Conservation (phyloP, 164 flowering plant genomes). For the Annona cherimola region DNA sequence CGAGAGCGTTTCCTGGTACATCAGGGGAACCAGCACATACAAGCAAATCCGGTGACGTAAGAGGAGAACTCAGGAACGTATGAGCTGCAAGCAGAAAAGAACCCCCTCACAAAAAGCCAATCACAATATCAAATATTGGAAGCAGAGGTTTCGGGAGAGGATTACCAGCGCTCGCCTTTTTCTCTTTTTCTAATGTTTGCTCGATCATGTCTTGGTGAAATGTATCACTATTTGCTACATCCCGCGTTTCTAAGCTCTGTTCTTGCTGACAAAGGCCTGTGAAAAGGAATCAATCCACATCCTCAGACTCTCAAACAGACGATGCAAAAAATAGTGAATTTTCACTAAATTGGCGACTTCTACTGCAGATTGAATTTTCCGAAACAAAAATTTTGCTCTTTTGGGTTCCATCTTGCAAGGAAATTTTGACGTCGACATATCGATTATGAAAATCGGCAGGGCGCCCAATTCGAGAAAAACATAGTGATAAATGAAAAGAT, state of each 20-base stretch:
- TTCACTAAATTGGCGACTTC: background rate
- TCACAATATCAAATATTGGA: slow-evolving; percentile 8
- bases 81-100: slow-evolving; percentile 24
- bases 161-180: background rate
- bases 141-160: background rate
- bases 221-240: background rate
- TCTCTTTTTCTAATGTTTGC: background rate
- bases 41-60: slow-evolving; percentile 67
- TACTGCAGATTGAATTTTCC: background rate
- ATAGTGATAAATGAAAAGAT: background rate
- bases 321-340: background rate
- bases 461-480: background rate
- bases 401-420: background rate
- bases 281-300: background rate
- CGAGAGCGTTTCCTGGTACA: slow-evolving; percentile 18
- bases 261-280: slow-evolving; percentile 21
- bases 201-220: background rate
- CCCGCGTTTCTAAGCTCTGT: slow-evolving; percentile 4
- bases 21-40: slow-evolving; percentile 59
- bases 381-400: background rate
- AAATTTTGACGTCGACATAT: background rate
- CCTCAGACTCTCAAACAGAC: background rate
- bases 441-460: background rate
- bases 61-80: slow-evolving; percentile 47
- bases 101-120: background rate